These are phyloP conservation scores for Melocanna baccifera DNA, from an alignment of 176 grass and related monocot species.

Conservation along the genomic window DNA sequence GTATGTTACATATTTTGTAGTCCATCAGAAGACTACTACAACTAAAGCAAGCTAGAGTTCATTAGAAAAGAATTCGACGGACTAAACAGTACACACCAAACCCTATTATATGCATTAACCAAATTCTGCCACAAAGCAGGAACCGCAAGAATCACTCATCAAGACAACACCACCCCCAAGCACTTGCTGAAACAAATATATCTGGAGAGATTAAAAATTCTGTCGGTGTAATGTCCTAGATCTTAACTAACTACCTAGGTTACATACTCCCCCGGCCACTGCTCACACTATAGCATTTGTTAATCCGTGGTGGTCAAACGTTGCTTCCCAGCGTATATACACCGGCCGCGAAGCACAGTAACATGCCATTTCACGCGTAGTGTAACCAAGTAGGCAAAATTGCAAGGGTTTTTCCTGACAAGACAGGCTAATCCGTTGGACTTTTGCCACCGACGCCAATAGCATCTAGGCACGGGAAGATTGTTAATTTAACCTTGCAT, in stretches of 20 bases:
- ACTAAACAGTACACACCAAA: not conserved
- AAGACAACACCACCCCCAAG: conserved; percentile 22
- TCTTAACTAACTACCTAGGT: conserved; percentile 16
- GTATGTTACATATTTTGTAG: too few species aligned
- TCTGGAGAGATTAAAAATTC: not conserved
- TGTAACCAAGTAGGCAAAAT: not conserved
- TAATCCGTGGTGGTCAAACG: conserved; percentile 27
- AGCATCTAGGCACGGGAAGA: not conserved
- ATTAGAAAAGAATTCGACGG: not conserved
- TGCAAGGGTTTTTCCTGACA: not conserved
- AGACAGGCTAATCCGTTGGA: not conserved
- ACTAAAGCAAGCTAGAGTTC: not conserved
- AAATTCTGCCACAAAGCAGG: conserved; percentile 5
- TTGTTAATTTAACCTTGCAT: too few species aligned
- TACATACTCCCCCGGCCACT: not conserved
- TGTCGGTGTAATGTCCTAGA: conserved; percentile 27
- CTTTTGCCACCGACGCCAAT: conserved; percentile 16
- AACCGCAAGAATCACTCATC: conserved; percentile 33
- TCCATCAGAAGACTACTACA: not conserved
- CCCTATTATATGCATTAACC: conserved; percentile 1
- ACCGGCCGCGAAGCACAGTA: not conserved
- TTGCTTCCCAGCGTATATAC: not conserved
- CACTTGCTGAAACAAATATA: not conserved
- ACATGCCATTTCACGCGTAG: not conserved
- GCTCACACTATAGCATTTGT: conserved; percentile 2